phyloP scores from a whole-genome alignment of 176 grass and related monocot species.

The Triticum timopheevii region DNA sequence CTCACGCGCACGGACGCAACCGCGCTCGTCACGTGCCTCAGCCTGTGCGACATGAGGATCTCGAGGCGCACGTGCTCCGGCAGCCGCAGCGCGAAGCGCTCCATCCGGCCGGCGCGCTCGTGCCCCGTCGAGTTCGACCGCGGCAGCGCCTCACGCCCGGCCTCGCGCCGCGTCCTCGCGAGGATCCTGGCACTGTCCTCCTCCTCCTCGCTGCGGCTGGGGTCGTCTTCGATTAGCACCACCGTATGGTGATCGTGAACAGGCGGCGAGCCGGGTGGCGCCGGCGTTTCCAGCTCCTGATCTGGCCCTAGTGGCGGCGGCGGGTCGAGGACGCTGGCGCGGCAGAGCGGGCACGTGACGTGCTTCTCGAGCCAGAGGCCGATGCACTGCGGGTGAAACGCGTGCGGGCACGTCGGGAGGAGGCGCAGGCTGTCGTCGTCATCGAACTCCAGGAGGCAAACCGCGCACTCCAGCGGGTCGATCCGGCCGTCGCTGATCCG shows the following conservation, averaged over 20 bases:
- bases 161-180: conserved; percentile 20
- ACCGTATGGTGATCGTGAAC: neutral
- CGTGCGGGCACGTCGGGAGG: conserved; percentile 60
- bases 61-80: conserved; percentile 52
- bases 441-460: conserved; percentile 59
- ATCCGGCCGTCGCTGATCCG: neutral
- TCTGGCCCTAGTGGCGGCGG: neutral
- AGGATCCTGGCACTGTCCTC: conserved; percentile 13
- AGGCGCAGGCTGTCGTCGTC: conserved; percentile 52
- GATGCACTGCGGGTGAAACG: conserved; percentile 62
- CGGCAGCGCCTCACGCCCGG: conserved; percentile 22
- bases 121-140: conserved; percentile 43
- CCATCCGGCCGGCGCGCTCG: neutral
- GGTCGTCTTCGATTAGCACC: conserved; percentile 15
- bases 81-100: conserved; percentile 46
- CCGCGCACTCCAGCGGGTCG: conserved; percentile 49
- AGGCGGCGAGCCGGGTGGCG: neutral
- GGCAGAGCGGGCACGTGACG: conserved; percentile 56
- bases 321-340: conserved; percentile 37
- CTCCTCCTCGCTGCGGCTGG: neutral
- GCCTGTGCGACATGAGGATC: conserved; percentile 47
- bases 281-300: neutral
- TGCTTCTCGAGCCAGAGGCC: conserved; percentile 52
- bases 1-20: conserved; percentile 37
- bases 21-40: conserved; percentile 51